Percentiles rank a stretch among this genome's conserved stretches.
These are phyloP conservation scores for Penicillium occitanis DNA, from an alignment of 2,329 filamentous ascomycete genomes.

Conservation along the genomic window DNA sequence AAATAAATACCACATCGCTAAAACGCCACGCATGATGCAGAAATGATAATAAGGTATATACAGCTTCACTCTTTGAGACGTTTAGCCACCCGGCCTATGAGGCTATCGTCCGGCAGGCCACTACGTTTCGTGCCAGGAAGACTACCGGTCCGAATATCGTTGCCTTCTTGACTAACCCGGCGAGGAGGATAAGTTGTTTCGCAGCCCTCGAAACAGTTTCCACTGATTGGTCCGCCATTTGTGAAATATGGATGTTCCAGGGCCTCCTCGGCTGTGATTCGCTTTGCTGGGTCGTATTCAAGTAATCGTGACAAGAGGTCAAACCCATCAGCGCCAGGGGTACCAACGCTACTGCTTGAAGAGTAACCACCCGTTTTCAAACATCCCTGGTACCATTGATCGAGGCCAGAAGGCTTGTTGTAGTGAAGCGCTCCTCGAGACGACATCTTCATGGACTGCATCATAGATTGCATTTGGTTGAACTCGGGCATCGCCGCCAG, in stretches of 20 bases:
- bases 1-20: background rate
- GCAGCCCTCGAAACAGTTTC: constrained; percentile 87
- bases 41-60: constrained; percentile 10
- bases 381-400: constrained; percentile 76
- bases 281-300: constrained; percentile 88
- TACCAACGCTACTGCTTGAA: constrained; percentile 51
- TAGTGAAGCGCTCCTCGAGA: constrained; percentile 49
- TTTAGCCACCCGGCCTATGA: constrained; percentile 59
- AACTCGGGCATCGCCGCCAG: constrained; percentile 86
- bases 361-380: constrained; percentile 60
- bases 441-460: constrained; percentile 31
- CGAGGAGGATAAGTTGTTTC: constrained; percentile 87
- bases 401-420: constrained; percentile 60
- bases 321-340: constrained; percentile 73
- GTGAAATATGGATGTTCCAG: constrained; percentile 89
- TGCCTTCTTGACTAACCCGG: constrained; percentile 89
- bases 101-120: constrained; percentile 75
- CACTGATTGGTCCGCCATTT: constrained; percentile 65
- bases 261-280: constrained; percentile 82
- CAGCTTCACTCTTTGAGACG: constrained; percentile 51
- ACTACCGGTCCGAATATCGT: constrained; percentile 88
- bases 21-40: constrained; percentile 12
- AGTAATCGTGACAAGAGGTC: constrained; percentile 77
- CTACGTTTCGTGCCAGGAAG: constrained; percentile 88
- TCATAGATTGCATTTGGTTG: constrained; percentile 60